Evolutionary conservation across 306 rosid species (phyloP).

Genomic region (Begonia peltatifolia): DNA sequence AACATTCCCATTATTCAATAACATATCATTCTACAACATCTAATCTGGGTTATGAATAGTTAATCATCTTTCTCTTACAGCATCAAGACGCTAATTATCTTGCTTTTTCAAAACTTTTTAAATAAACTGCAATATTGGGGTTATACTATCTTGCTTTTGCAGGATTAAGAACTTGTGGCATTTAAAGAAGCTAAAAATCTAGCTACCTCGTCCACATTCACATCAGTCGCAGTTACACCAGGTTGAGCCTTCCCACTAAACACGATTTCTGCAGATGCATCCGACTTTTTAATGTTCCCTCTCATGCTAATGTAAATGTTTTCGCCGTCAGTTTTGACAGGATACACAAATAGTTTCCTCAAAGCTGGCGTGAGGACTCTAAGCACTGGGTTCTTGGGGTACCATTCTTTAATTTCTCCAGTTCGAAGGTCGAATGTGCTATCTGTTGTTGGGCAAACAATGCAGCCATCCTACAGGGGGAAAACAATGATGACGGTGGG

Average conservation of each 20-base stretch:
- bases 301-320: constrained; percentile 65
- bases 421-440: constrained; percentile 78
- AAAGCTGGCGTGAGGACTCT: constrained; percentile 72
- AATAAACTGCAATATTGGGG: no score
- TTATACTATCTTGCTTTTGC: no score
- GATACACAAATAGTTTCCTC: constrained; percentile 51
- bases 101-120: no score
- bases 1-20: neutral
- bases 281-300: constrained; percentile 19
- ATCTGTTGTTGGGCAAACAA: constrained; percentile 92
- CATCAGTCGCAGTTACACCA: constrained; percentile 63
- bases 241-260: constrained; percentile 94
- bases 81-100: no score
- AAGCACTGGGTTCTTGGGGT: constrained; percentile 86
- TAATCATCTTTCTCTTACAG: no score
- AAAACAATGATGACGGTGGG: neutral
- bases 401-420: constrained; percentile 75
- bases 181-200: no score
- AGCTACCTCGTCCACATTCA: constrained; percentile 84
- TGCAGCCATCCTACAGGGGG: constrained; percentile 61
- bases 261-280: constrained; percentile 67
- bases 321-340: constrained; percentile 69
- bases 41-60: no score
- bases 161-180: no score
- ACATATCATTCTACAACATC: no score